A percentile compares a stretch with the other conserved stretches of the same genome.
phyloP scores from a whole-genome alignment of 495 filamentous ascomycete species.

The Thozetella sp. region DNA sequence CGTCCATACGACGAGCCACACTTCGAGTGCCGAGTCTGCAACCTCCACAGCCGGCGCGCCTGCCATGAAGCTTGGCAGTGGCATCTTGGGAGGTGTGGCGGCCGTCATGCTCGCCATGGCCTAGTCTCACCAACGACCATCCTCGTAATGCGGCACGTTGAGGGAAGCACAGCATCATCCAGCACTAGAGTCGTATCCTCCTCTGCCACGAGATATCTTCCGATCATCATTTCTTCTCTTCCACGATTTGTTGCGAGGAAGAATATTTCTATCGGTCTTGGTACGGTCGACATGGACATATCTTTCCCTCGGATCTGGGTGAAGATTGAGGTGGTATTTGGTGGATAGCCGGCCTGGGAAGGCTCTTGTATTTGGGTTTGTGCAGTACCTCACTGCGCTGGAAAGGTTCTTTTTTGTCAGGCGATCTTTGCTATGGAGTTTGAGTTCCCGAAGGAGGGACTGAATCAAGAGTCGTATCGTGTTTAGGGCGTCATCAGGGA shows the following conservation, averaged over 20 bases:
- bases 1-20: neutral
- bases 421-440: neutral
- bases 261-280: neutral
- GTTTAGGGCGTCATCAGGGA: too few species aligned
- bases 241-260: neutral
- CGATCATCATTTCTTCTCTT: neutral
- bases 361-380: neutral
- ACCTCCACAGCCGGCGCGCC: neutral
- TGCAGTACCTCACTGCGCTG: neutral
- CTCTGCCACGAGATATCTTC: neutral
- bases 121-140: too few species aligned
- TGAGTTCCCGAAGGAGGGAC: neutral
- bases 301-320: neutral
- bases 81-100: conserved; percentile 4
- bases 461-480: too few species aligned
- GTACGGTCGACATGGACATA: neutral
- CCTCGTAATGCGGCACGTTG: too few species aligned
- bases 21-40: neutral
- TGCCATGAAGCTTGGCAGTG: conserved; percentile 4
- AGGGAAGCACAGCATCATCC: neutral
- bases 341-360: too few species aligned
- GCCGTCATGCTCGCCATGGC: conserved; percentile 3
- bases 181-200: neutral
- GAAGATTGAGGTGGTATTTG: neutral
- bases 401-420: neutral